Base-by-base conservation (phyloP, 2,329 filamentous ascomycete species). In the Ceratocystiopsis brevicomis region DNA sequence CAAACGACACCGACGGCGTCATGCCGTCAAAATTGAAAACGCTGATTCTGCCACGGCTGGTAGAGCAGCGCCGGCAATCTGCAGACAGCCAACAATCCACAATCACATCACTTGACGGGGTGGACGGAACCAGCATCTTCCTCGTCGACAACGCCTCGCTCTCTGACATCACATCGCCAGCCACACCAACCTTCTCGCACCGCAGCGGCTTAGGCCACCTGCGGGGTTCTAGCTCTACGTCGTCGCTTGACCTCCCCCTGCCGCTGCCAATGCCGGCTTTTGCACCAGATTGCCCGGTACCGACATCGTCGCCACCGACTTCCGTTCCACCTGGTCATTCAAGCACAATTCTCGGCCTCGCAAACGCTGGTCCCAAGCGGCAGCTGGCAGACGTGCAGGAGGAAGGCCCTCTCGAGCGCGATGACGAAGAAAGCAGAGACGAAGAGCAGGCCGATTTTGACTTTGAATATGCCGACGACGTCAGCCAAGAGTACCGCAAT, bases 361-460 rank as follows among this genome's bases (percentile, higher is more conserved):
- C 46, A 36, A 45, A 34, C 48, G 53, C 50, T 50, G 63, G 72
- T 0, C 66, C 68, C 53, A 83, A 83, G 60, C 69, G 73, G 47
- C 70, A 69, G 42, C 66, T 95, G 48, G 81, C 84, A 15, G 82
- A 90, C 53, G 81, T 95, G 17, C 73, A 86, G 54, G 87, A 95
- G 54, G 87, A 95, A 58, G 86, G 93, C 54, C 77, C 81, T 2
- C 61, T 76, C 37, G 81, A 87, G 57, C 71, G 70, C 43, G 81
- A 81, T 18, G 42, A 36, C n/a, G 44, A 44, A 11, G 18, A 40
- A 14, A 40, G 32, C n/a, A n/a, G 13, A 13, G 41, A 44, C 17
- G 11, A 18, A 13, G 19, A 44, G 16, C 10, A 39, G n/a, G 9
- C 11, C 6, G 19, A 36, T 15, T 21, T 9, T 10, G 25, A 44